phyloP scores from a whole-genome alignment of 1,139 yeast genomes.

The Hyphopichia khmerensis region DNA sequence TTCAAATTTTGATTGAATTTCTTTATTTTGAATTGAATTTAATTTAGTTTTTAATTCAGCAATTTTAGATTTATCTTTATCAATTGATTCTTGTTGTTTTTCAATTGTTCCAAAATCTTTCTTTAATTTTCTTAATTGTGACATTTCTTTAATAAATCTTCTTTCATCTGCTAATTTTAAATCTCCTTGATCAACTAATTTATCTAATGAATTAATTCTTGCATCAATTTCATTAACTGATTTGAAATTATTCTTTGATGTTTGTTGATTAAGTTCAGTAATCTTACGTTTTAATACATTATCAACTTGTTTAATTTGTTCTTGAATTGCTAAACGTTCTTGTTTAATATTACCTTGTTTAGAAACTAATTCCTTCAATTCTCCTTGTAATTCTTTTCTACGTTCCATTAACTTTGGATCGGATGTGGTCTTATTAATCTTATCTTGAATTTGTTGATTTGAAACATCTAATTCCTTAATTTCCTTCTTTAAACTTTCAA shows the following conservation, averaged over 20 bases:
- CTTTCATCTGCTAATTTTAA: conserved; percentile 92
- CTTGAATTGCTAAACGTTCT: conserved; percentile 66
- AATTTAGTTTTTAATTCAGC: conserved; percentile 71
- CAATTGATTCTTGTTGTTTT: conserved; percentile 76
- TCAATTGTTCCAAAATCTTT: conserved; percentile 77
- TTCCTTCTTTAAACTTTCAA: conserved; percentile 62
- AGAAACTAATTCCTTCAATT: conserved; percentile 60
- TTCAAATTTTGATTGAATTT: conserved; percentile 60
- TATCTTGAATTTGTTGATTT: conserved; percentile 39
- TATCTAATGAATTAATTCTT: conserved; percentile 69
- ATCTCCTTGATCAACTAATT: conserved; percentile 72
- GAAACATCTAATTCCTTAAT: conserved; percentile 66
- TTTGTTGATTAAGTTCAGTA: conserved; percentile 68
- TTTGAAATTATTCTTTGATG: conserved; percentile 71
- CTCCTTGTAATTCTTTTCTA: conserved; percentile 63
- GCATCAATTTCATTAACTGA: conserved; percentile 76
- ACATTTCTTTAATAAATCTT: conserved; percentile 80
- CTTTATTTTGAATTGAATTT: conserved; percentile 62
- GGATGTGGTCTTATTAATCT: conserved; percentile 43
- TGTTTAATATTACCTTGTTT: conserved; percentile 72
- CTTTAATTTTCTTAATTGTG: conserved; percentile 75
- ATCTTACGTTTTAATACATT: conserved; percentile 72
- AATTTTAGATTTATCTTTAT: conserved; percentile 75
- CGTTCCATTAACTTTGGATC: conserved; percentile 48
- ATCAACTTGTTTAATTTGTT: conserved; percentile 73